Evolutionary conservation across 495 filamentous ascomycete genomes (phyloP).

Genomic region (Penicillium egyptiacum): DNA sequence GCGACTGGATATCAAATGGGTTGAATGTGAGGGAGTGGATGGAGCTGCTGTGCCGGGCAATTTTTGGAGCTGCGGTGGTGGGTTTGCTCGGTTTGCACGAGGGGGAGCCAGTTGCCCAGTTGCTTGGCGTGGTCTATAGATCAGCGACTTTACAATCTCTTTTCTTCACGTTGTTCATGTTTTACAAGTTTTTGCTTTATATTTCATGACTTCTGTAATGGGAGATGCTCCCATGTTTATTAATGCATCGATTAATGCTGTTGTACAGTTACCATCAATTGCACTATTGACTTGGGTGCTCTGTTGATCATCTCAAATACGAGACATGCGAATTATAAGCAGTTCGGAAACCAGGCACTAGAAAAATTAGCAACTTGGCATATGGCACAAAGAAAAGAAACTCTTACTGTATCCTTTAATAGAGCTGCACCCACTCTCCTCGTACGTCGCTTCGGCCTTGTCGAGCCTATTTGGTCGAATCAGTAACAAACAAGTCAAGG

Average conservation of each 20-base stretch:
- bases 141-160: not conserved
- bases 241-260: not conserved
- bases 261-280: conserved; percentile 6
- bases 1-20: conserved; percentile 27
- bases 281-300: not conserved
- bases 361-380: not conserved
- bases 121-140: conserved; percentile 10
- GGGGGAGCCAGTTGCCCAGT: conserved; percentile 37
- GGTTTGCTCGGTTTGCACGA: conserved; percentile 50
- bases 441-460: conserved; percentile 37
- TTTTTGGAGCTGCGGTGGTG: conserved; percentile 46
- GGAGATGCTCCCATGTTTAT: not conserved
- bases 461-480: conserved; percentile 26
- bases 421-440: conserved; percentile 37
- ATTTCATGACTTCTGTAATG: not conserved
- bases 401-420: conserved; percentile 34
- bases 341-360: conserved; percentile 40
- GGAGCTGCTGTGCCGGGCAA: conserved; percentile 42
- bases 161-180: not conserved
- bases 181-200: not conserved
- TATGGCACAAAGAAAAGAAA: not conserved
- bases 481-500: conserved; percentile 3
- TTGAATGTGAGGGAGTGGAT: conserved; percentile 21
- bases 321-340: conserved; percentile 19
- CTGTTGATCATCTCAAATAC: conserved; percentile 5